Conservation (phyloP, 208 protist genomes). For the Trypanosoma platydactyli region DNA sequence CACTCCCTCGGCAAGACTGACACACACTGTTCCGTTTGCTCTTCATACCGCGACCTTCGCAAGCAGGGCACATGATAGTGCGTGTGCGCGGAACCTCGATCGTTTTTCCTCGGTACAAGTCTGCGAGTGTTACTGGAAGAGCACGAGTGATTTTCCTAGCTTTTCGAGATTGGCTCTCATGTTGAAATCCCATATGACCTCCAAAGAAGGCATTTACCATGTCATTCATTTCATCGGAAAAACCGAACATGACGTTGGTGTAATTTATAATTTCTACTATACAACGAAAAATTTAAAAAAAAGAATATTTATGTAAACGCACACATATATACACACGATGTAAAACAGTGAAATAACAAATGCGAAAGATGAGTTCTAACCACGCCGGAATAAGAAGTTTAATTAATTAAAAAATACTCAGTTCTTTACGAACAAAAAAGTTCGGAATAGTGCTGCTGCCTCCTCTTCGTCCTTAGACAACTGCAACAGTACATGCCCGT, state of each 20-base stretch:
- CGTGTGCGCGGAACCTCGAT: conserved; percentile 42
- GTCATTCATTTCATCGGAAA: conserved; percentile 45
- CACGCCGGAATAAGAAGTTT: not conserved
- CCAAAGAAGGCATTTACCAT: conserved; percentile 29
- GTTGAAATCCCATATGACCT: conserved; percentile 10
- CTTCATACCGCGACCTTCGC: conserved; percentile 64
- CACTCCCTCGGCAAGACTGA: conserved; percentile 88
- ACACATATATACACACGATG: conserved; percentile 16
- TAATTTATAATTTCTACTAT: not conserved
- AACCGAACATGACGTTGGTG: conserved; percentile 37
- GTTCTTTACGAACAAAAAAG: conserved; percentile 61
- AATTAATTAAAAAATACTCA: conserved; percentile 1
- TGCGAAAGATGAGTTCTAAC: no score
- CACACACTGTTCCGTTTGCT: conserved; percentile 49
- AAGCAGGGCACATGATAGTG: conserved; percentile 56
- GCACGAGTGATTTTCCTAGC: conserved; percentile 28
- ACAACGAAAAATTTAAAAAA: conserved; percentile 20
- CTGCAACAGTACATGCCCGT: conserved; percentile 30
- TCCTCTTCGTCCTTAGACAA: conserved; percentile 37
- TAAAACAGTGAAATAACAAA: no score
- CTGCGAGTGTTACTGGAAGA: conserved; percentile 66
- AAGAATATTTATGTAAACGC: conserved; percentile 18
- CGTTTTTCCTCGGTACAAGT: conserved; percentile 82
- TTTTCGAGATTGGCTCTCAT: conserved; percentile 22
- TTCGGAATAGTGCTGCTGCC: conserved; percentile 51